Evolutionary conservation across 2,329 filamentous ascomycete genomes (phyloP).

Genomic region (Ceratocystis huliohia): DNA sequence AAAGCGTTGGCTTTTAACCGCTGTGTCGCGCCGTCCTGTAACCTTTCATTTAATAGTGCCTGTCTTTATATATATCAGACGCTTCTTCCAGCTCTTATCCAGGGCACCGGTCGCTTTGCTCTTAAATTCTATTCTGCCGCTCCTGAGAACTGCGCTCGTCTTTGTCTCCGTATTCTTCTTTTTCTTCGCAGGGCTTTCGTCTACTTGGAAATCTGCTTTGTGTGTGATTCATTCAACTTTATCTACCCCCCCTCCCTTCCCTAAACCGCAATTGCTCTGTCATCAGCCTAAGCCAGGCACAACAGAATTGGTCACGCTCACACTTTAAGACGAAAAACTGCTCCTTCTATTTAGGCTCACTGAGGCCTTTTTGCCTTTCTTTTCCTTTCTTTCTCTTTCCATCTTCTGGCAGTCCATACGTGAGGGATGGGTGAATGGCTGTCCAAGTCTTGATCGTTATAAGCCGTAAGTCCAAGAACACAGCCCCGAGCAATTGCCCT

Average conservation of each 20-base stretch:
- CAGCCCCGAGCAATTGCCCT: background rate
- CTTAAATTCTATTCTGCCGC: background rate
- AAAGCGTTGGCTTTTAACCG: background rate
- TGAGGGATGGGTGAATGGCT: background rate
- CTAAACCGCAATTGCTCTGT: background rate
- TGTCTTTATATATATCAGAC: background rate
- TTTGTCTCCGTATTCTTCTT: conserved; percentile 2
- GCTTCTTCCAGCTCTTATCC: background rate
- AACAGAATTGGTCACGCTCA: conserved; percentile 12
- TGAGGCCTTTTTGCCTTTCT: background rate
- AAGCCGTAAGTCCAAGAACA: conserved; percentile 6
- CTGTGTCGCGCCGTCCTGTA: background rate
- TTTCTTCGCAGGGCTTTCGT: conserved; percentile 3
- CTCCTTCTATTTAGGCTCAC: conserved; percentile 2
- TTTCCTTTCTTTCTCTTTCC: background rate
- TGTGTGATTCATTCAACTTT: background rate
- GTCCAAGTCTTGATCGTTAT: background rate
- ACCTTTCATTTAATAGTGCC: background rate
- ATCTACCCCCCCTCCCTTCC: conserved; percentile 8
- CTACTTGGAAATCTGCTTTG: background rate
- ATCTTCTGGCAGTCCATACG: background rate
- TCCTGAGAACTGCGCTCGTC: background rate
- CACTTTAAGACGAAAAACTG: conserved; percentile 11
- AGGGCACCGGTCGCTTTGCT: background rate
- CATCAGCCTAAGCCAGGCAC: conserved; percentile 6